phyloP scores from a whole-genome alignment of 164 flowering plant species.

The Tinospora cordifolia region DNA sequence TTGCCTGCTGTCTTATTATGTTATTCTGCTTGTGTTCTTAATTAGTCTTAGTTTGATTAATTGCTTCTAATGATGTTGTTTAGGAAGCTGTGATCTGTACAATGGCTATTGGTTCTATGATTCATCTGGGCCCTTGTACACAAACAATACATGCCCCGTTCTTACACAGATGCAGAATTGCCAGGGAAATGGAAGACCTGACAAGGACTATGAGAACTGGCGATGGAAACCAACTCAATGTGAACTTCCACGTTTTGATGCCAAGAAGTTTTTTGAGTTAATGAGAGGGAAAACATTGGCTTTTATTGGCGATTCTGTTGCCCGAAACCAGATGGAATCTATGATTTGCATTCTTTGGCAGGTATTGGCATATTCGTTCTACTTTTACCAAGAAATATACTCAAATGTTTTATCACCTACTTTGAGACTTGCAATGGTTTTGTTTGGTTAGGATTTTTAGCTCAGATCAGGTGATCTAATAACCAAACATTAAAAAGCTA shows the following conservation, averaged over 20 bases:
- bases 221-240: slow-evolving; percentile 87
- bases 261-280: slow-evolving; percentile 66
- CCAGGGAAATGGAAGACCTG: slow-evolving; percentile 95
- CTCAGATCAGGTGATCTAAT: background rate
- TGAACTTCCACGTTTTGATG: slow-evolving; percentile 81
- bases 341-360: slow-evolving; percentile 92
- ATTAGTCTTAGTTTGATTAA: background rate
- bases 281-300: slow-evolving; percentile 94
- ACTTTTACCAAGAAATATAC: background rate
- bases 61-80: slow-evolving; percentile 6
- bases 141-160: slow-evolving; percentile 78
- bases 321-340: slow-evolving; percentile 95
- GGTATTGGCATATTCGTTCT: slow-evolving; percentile 27
- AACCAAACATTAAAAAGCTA: no score
- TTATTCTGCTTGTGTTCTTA: background rate
- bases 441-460: background rate
- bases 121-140: slow-evolving; percentile 64
- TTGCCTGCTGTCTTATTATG: background rate
- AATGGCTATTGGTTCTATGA: slow-evolving; percentile 76
- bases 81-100: slow-evolving; percentile 69
- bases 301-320: slow-evolving; percentile 93
- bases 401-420: background rate
- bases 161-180: slow-evolving; percentile 95
- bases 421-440: background rate
- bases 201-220: slow-evolving; percentile 85